Conservation (phyloP, 805 yeast species). For the Ogataea wickerhamii region DNA sequence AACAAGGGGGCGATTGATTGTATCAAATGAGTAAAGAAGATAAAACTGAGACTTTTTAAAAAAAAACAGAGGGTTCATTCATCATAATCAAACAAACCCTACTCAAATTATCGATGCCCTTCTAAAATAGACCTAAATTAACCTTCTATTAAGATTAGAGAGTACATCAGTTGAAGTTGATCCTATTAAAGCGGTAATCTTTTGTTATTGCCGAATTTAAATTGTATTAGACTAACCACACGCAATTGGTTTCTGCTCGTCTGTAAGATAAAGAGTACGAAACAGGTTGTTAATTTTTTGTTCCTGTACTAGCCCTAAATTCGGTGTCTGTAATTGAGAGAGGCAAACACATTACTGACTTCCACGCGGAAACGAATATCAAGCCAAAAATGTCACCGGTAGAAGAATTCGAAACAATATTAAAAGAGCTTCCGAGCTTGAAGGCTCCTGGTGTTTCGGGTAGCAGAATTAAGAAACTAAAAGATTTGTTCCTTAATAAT, state of each 20-base stretch:
- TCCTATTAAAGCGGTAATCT: not conserved
- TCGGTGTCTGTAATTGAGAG: conserved; percentile 1
- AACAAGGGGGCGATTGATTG: too few species aligned
- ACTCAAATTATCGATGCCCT: not conserved
- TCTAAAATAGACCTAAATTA: conserved; percentile 1
- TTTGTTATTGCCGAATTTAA: not conserved
- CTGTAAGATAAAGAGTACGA: not conserved
- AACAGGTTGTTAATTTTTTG: not conserved
- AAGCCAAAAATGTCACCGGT: conserved; percentile 18
- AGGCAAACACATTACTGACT: too few species aligned
- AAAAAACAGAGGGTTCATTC: not conserved
- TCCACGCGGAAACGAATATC: not conserved
- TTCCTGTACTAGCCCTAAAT: not conserved
- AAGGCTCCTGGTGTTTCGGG: conserved; percentile 95
- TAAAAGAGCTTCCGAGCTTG: conserved; percentile 50
- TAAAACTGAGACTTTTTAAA: not conserved
- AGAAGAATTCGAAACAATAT: conserved; percentile 45
- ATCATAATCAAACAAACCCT: not conserved
- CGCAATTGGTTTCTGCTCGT: conserved; percentile 1
- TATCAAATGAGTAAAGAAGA: too few species aligned
- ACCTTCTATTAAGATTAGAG: not conserved
- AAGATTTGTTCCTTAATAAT: conserved; percentile 71
- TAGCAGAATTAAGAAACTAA: conserved; percentile 83
- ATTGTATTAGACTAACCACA: not conserved
- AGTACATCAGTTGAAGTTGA: not conserved